Percentiles rank a stretch among this genome's conserved stretches.
Evolutionary conservation across 768 basidiomycete genomes (phyloP).

Genomic region (Suillus spraguei): DNA sequence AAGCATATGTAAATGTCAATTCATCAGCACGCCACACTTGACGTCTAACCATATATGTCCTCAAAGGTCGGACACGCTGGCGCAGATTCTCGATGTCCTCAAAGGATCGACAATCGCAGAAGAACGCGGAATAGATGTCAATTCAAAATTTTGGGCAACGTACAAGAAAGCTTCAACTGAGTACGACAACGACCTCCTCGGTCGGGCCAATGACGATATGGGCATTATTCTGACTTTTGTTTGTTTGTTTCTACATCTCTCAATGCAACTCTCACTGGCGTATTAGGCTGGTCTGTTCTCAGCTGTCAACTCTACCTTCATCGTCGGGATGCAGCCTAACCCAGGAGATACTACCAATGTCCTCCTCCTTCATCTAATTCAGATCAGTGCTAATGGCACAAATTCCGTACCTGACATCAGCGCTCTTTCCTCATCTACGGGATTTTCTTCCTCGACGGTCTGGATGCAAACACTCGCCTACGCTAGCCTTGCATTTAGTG

Average conservation of each 20-base stretch:
- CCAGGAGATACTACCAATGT: neutral
- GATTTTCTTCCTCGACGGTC: too few relatives aligned
- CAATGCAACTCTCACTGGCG: neutral
- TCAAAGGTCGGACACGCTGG: neutral
- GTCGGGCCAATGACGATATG: conserved; percentile 2
- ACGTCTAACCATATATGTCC: neutral
- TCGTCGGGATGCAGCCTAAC: neutral
- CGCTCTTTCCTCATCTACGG: too few relatives aligned
- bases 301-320: conserved; percentile 3
- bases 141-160: neutral
- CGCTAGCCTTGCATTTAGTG: too few relatives aligned
- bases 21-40: neutral
- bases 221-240: conserved; percentile 4
- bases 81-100: neutral
- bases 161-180: neutral
- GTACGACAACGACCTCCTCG: neutral
- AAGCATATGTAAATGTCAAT: neutral
- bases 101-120: neutral
- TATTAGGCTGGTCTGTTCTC: conserved; percentile 6
- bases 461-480: too few relatives aligned
- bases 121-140: neutral
- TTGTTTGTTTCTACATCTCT: neutral
- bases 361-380: neutral
- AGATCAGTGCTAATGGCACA: neutral
- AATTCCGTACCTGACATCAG: too few relatives aligned